Base-by-base conservation (phyloP, 768 basidiomycete genomes). In the Brasilioporus rufonigricans region DNA sequence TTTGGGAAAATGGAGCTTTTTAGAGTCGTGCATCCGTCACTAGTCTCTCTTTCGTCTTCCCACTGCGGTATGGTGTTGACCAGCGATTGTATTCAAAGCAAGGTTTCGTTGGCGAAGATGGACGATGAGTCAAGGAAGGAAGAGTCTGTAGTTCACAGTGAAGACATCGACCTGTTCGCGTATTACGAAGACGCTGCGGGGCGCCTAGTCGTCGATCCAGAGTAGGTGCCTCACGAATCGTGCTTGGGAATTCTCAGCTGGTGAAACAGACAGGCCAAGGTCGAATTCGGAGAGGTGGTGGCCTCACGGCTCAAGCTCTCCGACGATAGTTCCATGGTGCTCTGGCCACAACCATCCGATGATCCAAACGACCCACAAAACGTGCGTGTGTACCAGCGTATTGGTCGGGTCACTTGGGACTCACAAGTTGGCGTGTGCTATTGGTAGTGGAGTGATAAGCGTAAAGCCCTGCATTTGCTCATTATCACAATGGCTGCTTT, bases 151-250 rank as follows among this genome's bases (percentile, higher is more conserved):
- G 6, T 9, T 3, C 47, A 29, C 1, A 24, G 4, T 5, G 44
- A 53, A 23, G 66, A 66, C 5, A 45, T 78, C 12, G 73, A 79
- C 54, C 56, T 77, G 35, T 48, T 65, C 23, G 50, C 65, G 0
- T 82, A 80, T 54, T 83, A 85, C 45, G 83, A 86, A 57, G 65
- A 74, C 12, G 71, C 74, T 55, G 83, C 82, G 1, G 85, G 85
- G 11, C 74, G 84, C 19, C 69, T 86, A 39, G 80, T 86, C 48
- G 72, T 87, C 13, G 84, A 87, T 65, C 84, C 84, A 13, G 69
- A 74, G 85, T 83, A 54, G 21, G 81, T 75, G 31, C 31, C 21
- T 9, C 11, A 3, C 5, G 8, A 10, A 24, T 27, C 1, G 14
- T 8, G 12, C 16, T 18, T 14, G 18, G 7, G 16, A 16, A 31